Evolutionary conservation across 257 asterid species (phyloP).

Genomic region (Penstemon davidsonii): DNA sequence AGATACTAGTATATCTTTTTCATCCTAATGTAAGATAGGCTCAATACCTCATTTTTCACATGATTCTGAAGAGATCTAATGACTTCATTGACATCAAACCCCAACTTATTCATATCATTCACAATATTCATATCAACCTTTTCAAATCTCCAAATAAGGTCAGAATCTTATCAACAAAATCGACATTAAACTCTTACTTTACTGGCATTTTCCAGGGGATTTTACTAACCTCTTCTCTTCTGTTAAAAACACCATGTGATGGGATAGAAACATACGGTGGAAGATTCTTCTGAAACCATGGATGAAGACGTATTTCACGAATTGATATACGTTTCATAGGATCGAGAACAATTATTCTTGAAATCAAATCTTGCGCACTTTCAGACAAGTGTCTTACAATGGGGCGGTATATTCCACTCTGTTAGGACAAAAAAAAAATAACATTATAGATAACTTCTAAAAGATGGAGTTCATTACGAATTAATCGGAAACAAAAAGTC

Average conservation of each 20-base stretch:
- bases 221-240: constrained; percentile 36
- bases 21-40: not conserved
- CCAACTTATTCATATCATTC: constrained; percentile 42
- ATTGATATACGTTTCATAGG: constrained; percentile 65
- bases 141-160: constrained; percentile 13
- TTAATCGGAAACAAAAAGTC: not conserved
- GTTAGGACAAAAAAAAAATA: not conserved
- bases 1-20: no score
- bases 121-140: constrained; percentile 47
- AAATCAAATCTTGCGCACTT: constrained; percentile 52
- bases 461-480: constrained; percentile 12
- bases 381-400: constrained; percentile 45
- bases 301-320: constrained; percentile 57
- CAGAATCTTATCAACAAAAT: not conserved
- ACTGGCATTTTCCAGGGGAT: not conserved
- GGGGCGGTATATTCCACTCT: constrained; percentile 51
- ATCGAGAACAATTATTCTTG: constrained; percentile 61
- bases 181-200: not conserved
- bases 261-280: constrained; percentile 49
- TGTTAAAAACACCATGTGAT: constrained; percentile 28
- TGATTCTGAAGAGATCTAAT: constrained; percentile 44
- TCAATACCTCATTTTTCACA: constrained; percentile 50
- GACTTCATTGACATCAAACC: constrained; percentile 43
- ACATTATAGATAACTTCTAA: not conserved
- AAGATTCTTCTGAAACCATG: constrained; percentile 54